These are phyloP conservation scores for Penicillium janthinellum DNA, from an alignment of 2,329 filamentous ascomycete species.

Conservation along the genomic window DNA sequence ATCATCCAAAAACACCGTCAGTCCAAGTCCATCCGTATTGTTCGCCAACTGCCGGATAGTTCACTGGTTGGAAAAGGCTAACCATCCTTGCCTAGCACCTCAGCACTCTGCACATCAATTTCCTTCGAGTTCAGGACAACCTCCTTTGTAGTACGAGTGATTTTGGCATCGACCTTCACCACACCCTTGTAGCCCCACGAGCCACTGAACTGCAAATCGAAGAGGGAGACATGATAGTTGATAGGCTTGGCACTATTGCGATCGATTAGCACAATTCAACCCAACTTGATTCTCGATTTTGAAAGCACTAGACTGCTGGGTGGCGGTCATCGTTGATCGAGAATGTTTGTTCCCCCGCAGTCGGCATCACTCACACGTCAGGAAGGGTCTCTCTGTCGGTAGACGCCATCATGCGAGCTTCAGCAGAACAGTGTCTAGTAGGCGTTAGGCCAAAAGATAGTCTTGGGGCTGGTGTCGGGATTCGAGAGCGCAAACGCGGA, in stretches of 20 bases:
- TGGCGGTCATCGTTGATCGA: background rate
- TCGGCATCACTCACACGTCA: slow-evolving; percentile 40
- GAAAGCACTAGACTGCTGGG: background rate
- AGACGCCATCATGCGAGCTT: slow-evolving; percentile 46
- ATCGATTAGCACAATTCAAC: slow-evolving; percentile 5
- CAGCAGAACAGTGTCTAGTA: slow-evolving; percentile 44
- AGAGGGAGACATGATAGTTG: slow-evolving; percentile 83
- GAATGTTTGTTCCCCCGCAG: background rate
- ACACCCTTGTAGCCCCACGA: slow-evolving; percentile 82
- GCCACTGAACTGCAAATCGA: slow-evolving; percentile 71
- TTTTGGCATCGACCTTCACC: slow-evolving; percentile 75
- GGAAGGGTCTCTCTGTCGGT: slow-evolving; percentile 51
- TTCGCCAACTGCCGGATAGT: background rate
- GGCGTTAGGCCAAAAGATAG: slow-evolving; percentile 20
- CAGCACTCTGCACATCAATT: slow-evolving; percentile 70
- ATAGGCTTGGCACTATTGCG: slow-evolving; percentile 69
- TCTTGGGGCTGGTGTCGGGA: slow-evolving; percentile 16
- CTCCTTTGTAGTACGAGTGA: slow-evolving; percentile 71
- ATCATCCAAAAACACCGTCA: background rate
- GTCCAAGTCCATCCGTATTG: background rate
- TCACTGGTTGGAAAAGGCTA: slow-evolving; percentile 5
- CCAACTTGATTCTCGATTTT: background rate
- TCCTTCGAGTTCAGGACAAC: slow-evolving; percentile 85
- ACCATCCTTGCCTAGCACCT: slow-evolving; percentile 41
- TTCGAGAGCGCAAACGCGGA: slow-evolving; percentile 19